These are phyloP conservation scores for Diplosphaera chodatii DNA, from an alignment of 139 green algal genomes.

Conservation along the genomic window DNA sequence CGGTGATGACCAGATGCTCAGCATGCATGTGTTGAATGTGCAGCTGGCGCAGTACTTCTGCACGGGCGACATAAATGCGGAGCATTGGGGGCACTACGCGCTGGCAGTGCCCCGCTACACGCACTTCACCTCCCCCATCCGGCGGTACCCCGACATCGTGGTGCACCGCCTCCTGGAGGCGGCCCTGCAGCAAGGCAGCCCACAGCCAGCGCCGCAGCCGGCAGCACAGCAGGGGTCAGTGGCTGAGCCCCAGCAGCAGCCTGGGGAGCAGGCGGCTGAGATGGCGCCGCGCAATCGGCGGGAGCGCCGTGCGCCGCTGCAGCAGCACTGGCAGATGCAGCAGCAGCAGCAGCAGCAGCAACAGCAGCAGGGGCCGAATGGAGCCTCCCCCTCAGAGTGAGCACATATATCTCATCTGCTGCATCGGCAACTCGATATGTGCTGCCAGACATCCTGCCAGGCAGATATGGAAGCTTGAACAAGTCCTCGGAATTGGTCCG, in stretches of 20 bases:
- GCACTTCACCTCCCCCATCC: conserved; percentile 91
- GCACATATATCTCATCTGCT: no score
- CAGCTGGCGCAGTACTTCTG: conserved; percentile 85
- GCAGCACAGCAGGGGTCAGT: no score
- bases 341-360: no score
- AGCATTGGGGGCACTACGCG: conserved; percentile 64
- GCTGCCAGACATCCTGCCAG: no score
- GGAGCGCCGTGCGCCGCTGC: conserved; percentile 1
- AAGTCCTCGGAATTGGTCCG: no score
- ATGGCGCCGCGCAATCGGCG: no score
- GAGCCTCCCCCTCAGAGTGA: not conserved
- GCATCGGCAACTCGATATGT: no score
- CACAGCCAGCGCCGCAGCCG: no score
- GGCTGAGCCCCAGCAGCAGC: conserved; percentile 1
- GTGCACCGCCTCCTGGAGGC: conserved; percentile 80
- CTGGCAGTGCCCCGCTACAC: conserved; percentile 80
- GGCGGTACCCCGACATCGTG: conserved; percentile 85
- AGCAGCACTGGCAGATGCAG: not conserved
- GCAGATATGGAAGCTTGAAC: no score
- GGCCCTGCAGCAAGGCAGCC: conserved; percentile 50
- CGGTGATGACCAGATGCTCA: no score
- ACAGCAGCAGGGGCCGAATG: no score
- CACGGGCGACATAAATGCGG: conserved; percentile 47
- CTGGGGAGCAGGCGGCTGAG: not conserved
- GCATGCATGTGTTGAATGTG: not conserved